Conservation (phyloP, 1,284 basidiomycete genomes). For the Cutaneotrichosporon curvatum region DNA sequence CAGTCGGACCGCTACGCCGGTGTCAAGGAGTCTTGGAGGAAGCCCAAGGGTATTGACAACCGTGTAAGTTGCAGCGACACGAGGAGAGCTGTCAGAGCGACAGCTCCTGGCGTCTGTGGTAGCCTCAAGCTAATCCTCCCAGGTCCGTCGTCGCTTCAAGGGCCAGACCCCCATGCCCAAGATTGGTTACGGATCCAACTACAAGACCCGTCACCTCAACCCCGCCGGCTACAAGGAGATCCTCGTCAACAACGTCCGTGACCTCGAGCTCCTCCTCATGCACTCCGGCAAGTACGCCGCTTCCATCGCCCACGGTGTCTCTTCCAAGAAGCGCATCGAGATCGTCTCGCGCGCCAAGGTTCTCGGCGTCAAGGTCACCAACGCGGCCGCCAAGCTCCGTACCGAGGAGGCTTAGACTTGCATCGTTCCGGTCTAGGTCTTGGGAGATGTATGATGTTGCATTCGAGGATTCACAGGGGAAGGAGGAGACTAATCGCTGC, state of each 20-base stretch:
- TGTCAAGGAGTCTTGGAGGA: conserved; percentile 96
- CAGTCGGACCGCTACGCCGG: conserved; percentile 93
- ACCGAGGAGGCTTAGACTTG: conserved; percentile 68
- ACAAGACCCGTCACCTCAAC: conserved; percentile 81
- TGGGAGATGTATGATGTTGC: conserved; percentile 2
- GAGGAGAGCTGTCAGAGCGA: no score
- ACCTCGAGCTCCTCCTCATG: conserved; percentile 90
- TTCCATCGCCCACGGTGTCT: conserved; percentile 95
- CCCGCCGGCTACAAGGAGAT: conserved; percentile 93
- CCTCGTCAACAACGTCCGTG: conserved; percentile 82
- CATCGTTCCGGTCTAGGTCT: no score
- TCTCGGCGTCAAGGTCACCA: conserved; percentile 87
- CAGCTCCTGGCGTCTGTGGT: neutral
- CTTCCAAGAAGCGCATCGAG: conserved; percentile 87
- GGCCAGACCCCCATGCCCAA: conserved; percentile 93
- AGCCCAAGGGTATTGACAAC: conserved; percentile 95
- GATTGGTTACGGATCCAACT: conserved; percentile 54
- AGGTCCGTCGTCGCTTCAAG: conserved; percentile 81
- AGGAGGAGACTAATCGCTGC: no score
- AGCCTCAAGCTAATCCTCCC: conserved; percentile 10
- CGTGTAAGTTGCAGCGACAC: conserved; percentile 47
- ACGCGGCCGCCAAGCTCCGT: conserved; percentile 88
- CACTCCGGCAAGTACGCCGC: conserved; percentile 97
- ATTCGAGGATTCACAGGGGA: conserved; percentile 2
- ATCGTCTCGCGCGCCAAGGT: conserved; percentile 87